phyloP scores from a whole-genome alignment of 164 flowering plant genomes.

The Nymphaea colorata region DNA sequence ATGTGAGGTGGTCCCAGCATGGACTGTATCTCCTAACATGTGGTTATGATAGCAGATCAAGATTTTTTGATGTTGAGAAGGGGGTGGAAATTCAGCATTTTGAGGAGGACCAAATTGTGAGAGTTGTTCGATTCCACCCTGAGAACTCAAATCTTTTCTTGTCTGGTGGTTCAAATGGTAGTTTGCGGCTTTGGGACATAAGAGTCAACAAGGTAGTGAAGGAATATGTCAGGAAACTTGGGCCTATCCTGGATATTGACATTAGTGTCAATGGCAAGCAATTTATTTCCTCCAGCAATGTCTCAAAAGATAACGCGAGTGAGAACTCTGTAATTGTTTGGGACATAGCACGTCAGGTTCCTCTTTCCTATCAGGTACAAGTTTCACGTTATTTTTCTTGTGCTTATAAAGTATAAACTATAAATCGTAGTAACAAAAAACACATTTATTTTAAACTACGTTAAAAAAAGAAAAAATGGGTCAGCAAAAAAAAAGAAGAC shows the following conservation, averaged over 20 bases:
- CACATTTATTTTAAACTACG: too few species aligned
- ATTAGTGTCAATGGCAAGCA: slow-evolving; percentile 50
- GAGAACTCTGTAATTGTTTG: slow-evolving; percentile 89
- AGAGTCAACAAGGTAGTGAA: slow-evolving; percentile 49
- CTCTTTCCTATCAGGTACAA: slow-evolving; percentile 80
- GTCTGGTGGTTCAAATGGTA: slow-evolving; percentile 76
- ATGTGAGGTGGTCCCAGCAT: slow-evolving; percentile 67
- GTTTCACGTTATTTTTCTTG: not conserved
- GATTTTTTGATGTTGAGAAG: slow-evolving; percentile 70
- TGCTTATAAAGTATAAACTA: not conserved
- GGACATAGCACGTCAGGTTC: slow-evolving; percentile 76
- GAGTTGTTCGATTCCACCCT: slow-evolving; percentile 66
- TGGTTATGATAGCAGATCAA: slow-evolving; percentile 77
- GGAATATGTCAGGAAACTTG: slow-evolving; percentile 51
- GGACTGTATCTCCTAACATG: slow-evolving; percentile 80
- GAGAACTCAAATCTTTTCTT: slow-evolving; percentile 54
- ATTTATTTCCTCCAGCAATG: slow-evolving; percentile 77
- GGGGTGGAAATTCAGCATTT: slow-evolving; percentile 51
- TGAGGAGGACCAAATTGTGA: slow-evolving; percentile 64
- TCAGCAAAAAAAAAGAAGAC: too few species aligned
- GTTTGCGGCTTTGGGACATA: slow-evolving; percentile 69
- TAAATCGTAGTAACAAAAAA: too few species aligned
- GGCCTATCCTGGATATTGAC: slow-evolving; percentile 76
- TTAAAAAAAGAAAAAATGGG: too few species aligned
- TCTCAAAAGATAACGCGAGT: slow-evolving; percentile 53